Conservation (phyloP, 805 yeast genomes). For the Wickerhamomyces queroliae region DNA sequence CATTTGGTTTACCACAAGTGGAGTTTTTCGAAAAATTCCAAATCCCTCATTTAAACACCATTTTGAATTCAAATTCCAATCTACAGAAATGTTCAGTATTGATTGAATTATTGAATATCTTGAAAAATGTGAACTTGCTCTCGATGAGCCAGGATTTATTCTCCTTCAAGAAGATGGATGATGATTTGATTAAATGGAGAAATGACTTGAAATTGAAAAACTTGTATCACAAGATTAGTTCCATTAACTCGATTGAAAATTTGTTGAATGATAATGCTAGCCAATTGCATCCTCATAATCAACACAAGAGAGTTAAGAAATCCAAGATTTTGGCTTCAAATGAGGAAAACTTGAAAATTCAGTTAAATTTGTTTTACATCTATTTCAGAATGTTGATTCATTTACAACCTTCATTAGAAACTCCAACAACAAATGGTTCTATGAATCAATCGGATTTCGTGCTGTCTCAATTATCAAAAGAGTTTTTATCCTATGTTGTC, state of each 20-base stretch:
- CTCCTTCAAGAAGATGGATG: background rate
- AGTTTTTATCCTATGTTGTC: constrained; percentile 5
- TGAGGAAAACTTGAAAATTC: constrained; percentile 32
- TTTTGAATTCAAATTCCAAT: constrained; percentile 27
- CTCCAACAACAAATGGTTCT: constrained; percentile 7
- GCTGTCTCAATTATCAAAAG: constrained; percentile 2
- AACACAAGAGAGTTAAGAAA: constrained; percentile 8
- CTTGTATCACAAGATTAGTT: constrained; percentile 7
- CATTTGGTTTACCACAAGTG: constrained; percentile 20
- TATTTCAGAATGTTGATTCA: constrained; percentile 37
- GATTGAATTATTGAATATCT: constrained; percentile 24
- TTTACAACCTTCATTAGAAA: constrained; percentile 21
- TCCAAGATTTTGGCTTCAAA: constrained; percentile 9
- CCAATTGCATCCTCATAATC: constrained; percentile 29
- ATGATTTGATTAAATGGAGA: constrained; percentile 10
- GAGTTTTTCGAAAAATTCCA: constrained; percentile 17
- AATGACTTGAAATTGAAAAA: constrained; percentile 11
- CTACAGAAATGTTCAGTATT: constrained; percentile 27
- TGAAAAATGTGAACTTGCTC: constrained; percentile 15
- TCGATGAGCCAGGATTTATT: background rate
- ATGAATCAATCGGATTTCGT: background rate
- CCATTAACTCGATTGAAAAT: constrained; percentile 5
- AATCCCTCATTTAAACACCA: constrained; percentile 30
- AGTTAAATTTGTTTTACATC: constrained; percentile 37
- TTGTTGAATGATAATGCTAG: constrained; percentile 10